Evolutionary conservation across 2,329 filamentous ascomycete species (phyloP).

Genomic region (Alternaria solani): DNA sequence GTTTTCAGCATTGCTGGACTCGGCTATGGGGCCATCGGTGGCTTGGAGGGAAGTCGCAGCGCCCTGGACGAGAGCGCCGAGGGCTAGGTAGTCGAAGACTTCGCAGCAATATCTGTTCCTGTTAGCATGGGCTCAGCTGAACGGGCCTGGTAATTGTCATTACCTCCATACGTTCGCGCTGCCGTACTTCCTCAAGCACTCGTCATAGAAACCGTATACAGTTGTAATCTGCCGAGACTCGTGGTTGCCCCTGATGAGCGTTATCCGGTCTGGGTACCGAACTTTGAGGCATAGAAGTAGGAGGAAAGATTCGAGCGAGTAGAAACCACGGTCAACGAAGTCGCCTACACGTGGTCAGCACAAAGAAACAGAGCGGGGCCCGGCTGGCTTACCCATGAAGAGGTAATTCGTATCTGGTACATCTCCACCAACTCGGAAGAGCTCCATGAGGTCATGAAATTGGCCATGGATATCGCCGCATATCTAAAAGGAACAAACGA

Average conservation of each 20-base stretch:
- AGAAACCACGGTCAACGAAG: conserved; percentile 97
- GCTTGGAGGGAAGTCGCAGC: conserved; percentile 72
- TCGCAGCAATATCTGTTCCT: conserved; percentile 78
- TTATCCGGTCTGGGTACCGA: conserved; percentile 96
- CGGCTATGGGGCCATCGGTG: conserved; percentile 63
- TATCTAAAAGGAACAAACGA: conserved; percentile 21
- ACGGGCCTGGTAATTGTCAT: too few species aligned
- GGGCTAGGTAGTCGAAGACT: conserved; percentile 94
- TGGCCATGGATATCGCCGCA: conserved; percentile 97
- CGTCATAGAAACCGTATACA: conserved; percentile 98
- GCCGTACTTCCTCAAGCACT: conserved; percentile 94
- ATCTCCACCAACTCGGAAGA: conserved; percentile 91
- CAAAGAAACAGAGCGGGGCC: not conserved
- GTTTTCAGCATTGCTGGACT: conserved; percentile 60
- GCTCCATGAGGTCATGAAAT: conserved; percentile 96
- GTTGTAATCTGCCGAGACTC: conserved; percentile 97
- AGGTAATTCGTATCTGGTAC: conserved; percentile 96
- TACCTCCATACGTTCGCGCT: conserved; percentile 89
- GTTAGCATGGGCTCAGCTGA: not conserved
- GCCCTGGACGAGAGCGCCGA: conserved; percentile 90
- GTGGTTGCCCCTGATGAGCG: conserved; percentile 92
- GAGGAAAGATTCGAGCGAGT: conserved; percentile 95
- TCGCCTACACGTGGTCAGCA: conserved; percentile 68
- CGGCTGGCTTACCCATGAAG: conserved; percentile 79
- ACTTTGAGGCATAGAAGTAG: conserved; percentile 96